A percentile compares a stretch with the other conserved stretches of the same genome.
Evolutionary conservation across 164 flowering plant species (phyloP).

Genomic region (Umbellularia californica): DNA sequence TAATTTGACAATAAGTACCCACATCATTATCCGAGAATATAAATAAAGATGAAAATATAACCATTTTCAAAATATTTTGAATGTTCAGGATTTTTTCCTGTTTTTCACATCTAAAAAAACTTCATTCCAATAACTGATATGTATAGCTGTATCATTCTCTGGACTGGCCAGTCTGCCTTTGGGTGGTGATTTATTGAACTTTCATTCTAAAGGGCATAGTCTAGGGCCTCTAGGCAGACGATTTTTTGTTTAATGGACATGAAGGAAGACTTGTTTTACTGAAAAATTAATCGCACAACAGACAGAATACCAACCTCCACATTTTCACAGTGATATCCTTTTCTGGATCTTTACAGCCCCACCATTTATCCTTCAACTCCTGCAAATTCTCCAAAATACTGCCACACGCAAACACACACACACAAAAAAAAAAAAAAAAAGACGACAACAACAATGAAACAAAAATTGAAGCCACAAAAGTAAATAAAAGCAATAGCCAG

Average conservation of each 20-base stretch:
- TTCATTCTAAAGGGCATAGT: background rate
- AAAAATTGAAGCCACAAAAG: background rate
- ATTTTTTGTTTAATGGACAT: background rate
- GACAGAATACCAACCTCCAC: slow-evolving; percentile 39
- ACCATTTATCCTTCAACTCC: slow-evolving; percentile 61
- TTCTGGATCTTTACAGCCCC: slow-evolving; percentile 56
- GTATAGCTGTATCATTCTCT: too few relatives aligned
- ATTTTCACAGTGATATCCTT: slow-evolving; percentile 40
- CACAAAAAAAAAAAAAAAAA: background rate
- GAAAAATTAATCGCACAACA: background rate
- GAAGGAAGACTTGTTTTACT: background rate
- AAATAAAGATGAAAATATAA: too few relatives aligned
- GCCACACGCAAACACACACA: slow-evolving; percentile 23
- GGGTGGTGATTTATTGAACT: too few relatives aligned
- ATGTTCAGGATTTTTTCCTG: too few relatives aligned
- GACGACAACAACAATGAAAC: background rate
- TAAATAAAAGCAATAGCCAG: too few relatives aligned
- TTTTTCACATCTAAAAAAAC: too few relatives aligned
- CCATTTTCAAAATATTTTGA: too few relatives aligned
- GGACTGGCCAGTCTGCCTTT: too few relatives aligned
- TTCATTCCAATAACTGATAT: too few relatives aligned
- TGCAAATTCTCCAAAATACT: slow-evolving; percentile 60
- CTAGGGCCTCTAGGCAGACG: background rate
- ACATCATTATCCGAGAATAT: too few relatives aligned
- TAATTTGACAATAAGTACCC: too few relatives aligned